phyloP scores from a whole-genome alignment of 192 early-diverging fungal genomes.

The Coemansia sp. region DNA sequence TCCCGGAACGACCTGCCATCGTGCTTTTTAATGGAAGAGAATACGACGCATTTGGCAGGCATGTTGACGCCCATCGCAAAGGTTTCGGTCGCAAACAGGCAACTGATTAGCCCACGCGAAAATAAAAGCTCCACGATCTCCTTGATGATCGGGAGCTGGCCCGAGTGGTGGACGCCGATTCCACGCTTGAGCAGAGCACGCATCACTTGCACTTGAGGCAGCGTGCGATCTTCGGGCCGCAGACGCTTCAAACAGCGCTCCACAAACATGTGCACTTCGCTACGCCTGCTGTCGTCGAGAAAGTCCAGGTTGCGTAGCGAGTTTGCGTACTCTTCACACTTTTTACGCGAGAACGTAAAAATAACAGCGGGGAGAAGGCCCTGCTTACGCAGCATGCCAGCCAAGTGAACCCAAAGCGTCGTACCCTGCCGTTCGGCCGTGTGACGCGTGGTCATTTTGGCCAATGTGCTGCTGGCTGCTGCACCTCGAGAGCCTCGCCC shows the following conservation, averaged over 20 bases:
- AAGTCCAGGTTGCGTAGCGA: conserved; percentile 80
- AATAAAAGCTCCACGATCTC: conserved; percentile 98
- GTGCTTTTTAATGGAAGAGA: conserved; percentile 86
- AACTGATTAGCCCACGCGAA: conserved; percentile 80
- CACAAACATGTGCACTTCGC: conserved; percentile 83
- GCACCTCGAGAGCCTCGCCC: conserved; percentile 21
- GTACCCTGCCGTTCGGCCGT: conserved; percentile 58
- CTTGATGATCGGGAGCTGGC: conserved; percentile 95
- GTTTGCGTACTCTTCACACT: conserved; percentile 89
- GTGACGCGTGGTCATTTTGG: conserved; percentile 31
- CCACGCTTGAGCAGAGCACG: conserved; percentile 82
- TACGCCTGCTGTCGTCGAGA: conserved; percentile 70
- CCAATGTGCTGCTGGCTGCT: conserved; percentile 48
- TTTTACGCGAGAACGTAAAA: conserved; percentile 93
- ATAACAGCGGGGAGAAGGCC: conserved; percentile 82
- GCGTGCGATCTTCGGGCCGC: conserved; percentile 75
- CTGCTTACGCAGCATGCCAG: conserved; percentile 70
- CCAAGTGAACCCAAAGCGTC: conserved; percentile 79
- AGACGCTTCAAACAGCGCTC: conserved; percentile 77
- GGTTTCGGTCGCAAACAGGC: conserved; percentile 97
- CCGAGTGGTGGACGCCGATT: conserved; percentile 96
- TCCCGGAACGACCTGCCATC: conserved; percentile 87
- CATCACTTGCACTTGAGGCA: conserved; percentile 88
- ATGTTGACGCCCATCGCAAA: conserved; percentile 99
- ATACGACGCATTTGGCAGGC: conserved; percentile 92